Evolutionary conservation across 176 grass and related monocot genomes (phyloP), one percentile per base, ranked within the genome.

Genomic region (Oryza meyeriana): DNA sequence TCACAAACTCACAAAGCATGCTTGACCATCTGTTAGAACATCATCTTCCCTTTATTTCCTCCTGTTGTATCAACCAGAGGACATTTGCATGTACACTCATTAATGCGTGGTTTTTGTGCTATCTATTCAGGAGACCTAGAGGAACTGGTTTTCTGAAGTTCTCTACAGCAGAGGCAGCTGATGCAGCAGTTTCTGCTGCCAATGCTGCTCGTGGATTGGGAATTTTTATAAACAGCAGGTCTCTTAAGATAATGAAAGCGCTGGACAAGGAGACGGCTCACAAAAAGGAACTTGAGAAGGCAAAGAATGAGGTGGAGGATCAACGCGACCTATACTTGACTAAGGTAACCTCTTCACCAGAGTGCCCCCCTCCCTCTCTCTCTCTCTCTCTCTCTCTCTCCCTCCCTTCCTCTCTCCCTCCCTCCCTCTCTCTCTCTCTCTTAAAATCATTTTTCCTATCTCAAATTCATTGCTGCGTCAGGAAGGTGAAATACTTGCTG

Each of bases 1-100:
- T 74, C 96, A 98, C 89, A 90, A 93, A 87, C 87, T 95, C 72
- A 98, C 93, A 63, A 98, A 93, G 96, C 95, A 90, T 80, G 92
- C 86, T 79, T 45, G 33, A 71, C n/a, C 39, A 66, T 58, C 26
- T 64, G 29, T 27, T 25, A 10, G n/a, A 29, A 74, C 25, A 30
- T 55, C 31, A 36, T 74, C 24, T 65, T 64, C 8, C 72, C 52
- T 26, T 27, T 76, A 29, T 44, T 76, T 34, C 10, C 29, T 41
- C 32, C 71, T 61, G 28, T 55, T 66, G 39, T 74, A 50, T 74
- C 5, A 44, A 75, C 28, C 62, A 55, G 25, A 32, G 68, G 69
- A 72, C 38, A 29, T 82, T 61, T 61, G 85, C 87, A 34, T 74
- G 8, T 63, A 70, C 40, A 77, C 25, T 75, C 9, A 8, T 71